Conservation (phyloP, 108 stramenopile genomes). For the Skeletonema potamos region DNA sequence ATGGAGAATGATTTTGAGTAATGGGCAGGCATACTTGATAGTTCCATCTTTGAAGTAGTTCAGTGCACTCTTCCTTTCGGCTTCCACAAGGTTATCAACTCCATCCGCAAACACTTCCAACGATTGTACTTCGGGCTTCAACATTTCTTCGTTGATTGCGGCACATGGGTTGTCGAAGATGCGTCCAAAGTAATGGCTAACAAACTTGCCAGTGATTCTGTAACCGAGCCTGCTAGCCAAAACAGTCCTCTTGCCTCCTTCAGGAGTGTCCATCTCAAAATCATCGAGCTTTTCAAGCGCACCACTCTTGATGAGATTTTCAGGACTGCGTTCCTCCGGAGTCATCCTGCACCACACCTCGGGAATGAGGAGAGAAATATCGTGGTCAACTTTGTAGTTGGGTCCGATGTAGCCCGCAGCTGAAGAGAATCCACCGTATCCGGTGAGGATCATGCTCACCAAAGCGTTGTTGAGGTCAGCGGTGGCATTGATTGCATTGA, state of each 20-base stretch:
- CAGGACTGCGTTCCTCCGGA: conserved; percentile 45
- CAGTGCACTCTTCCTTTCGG: conserved; percentile 49
- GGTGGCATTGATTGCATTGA: conserved; percentile 62
- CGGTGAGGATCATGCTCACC: conserved; percentile 57
- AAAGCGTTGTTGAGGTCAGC: conserved; percentile 61
- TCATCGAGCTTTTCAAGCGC: conserved; percentile 55
- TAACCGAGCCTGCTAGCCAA: conserved; percentile 57
- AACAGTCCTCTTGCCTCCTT: conserved; percentile 42
- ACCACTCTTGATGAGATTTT: conserved; percentile 48
- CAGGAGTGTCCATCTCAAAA: conserved; percentile 41
- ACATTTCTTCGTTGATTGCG: conserved; percentile 59
- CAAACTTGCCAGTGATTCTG: conserved; percentile 55
- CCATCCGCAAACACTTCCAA: conserved; percentile 57
- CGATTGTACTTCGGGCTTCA: conserved; percentile 56
- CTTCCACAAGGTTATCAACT: conserved; percentile 57
- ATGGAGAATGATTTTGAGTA: conserved; percentile 57
- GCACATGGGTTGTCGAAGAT: conserved; percentile 63
- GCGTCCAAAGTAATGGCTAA: conserved; percentile 53
- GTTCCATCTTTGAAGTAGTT: conserved; percentile 62
- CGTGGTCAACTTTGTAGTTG: conserved; percentile 61
- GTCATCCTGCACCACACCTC: conserved; percentile 68
- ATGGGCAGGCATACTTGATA: conserved; percentile 58
- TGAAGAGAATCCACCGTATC: conserved; percentile 53
- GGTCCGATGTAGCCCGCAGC: conserved; percentile 64
- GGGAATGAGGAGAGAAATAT: conserved; percentile 50